Percentiles rank a stretch among this genome's conserved stretches.
These are phyloP conservation scores for Conringia planisiliqua DNA, from an alignment of 345 rosid species.

Conservation along the genomic window DNA sequence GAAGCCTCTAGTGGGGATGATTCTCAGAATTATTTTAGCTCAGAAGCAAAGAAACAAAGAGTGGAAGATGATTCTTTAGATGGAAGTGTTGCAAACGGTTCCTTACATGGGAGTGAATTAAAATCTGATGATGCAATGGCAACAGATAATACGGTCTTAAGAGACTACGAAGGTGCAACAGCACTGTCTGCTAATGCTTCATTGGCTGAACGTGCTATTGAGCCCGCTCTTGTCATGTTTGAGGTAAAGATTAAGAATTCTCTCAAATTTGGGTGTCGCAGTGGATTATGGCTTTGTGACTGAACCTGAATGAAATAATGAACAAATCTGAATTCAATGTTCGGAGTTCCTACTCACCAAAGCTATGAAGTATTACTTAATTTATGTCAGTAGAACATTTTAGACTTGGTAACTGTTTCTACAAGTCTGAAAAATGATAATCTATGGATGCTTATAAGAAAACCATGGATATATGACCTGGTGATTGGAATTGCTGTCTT, in stretches of 20 bases:
- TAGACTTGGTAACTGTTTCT: constrained; percentile 10
- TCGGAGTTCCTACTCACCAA: constrained; percentile 12
- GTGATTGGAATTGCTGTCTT: neutral
- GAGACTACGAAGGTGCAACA: constrained; percentile 46
- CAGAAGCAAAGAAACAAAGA: constrained; percentile 60
- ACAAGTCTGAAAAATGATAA: neutral
- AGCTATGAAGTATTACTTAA: neutral
- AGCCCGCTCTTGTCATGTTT: constrained; percentile 93
- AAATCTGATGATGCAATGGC: constrained; percentile 48
- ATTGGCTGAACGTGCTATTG: constrained; percentile 74
- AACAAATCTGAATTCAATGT: constrained; percentile 2
- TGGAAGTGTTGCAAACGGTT: constrained; percentile 43
- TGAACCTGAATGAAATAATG: neutral
- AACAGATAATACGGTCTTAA: constrained; percentile 41
- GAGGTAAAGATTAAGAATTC: constrained; percentile 53
- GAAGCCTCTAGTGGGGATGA: constrained; percentile 51
- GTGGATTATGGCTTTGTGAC: constrained; percentile 5
- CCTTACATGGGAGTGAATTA: constrained; percentile 42
- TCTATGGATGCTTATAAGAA: constrained; percentile 4
- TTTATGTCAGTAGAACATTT: constrained; percentile 8
- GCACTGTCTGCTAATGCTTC: constrained; percentile 62
- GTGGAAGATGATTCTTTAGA: constrained; percentile 52
- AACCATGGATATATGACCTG: neutral
- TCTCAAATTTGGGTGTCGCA: constrained; percentile 6
- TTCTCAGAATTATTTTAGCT: constrained; percentile 51